A percentile compares a stretch with the other conserved stretches of the same genome.
Evolutionary conservation across 2,329 filamentous ascomycete species (phyloP).

Genomic region (Fusarium albosuccineum): DNA sequence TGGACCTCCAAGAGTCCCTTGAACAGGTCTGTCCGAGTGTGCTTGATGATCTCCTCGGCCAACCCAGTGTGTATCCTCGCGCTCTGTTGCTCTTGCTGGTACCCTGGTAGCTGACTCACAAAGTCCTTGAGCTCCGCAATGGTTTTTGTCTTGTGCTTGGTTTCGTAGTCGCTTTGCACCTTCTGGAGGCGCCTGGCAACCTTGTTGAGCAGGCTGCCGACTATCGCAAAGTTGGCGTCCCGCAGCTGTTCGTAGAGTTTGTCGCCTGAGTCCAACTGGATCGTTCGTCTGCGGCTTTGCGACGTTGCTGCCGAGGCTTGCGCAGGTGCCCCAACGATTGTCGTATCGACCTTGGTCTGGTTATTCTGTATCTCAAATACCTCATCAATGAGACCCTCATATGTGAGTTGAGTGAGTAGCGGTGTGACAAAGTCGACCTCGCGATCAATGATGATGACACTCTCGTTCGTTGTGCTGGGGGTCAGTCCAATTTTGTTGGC

Average conservation of each 20-base stretch:
- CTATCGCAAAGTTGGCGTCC: slow-evolving; percentile 94
- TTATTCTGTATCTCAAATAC: slow-evolving; percentile 92
- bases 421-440: slow-evolving; percentile 95
- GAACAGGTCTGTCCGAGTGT: slow-evolving; percentile 91
- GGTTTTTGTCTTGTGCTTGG: slow-evolving; percentile 87
- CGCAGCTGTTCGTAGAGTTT: slow-evolving; percentile 88
- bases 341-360: slow-evolving; percentile 91
- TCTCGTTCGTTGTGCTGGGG: slow-evolving; percentile 90
- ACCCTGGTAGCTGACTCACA: slow-evolving; percentile 91
- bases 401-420: slow-evolving; percentile 93
- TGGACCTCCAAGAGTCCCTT: slow-evolving; percentile 91
- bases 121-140: slow-evolving; percentile 94
- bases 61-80: slow-evolving; percentile 92
- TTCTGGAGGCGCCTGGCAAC: slow-evolving; percentile 86
- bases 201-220: slow-evolving; percentile 89
- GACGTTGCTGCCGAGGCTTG: slow-evolving; percentile 69
- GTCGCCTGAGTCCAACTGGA: slow-evolving; percentile 90
- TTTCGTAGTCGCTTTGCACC: slow-evolving; percentile 90
- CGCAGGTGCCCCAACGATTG: slow-evolving; percentile 82
- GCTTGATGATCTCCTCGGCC: slow-evolving; percentile 94
- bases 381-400: slow-evolving; percentile 96
- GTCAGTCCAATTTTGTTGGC: slow-evolving; percentile 75
- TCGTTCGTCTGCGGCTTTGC: slow-evolving; percentile 82
- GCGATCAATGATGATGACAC: slow-evolving; percentile 92
- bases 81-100: slow-evolving; percentile 93